Evolutionary conservation across 306 rosid species (phyloP).

Genomic region (Echinosophora koreensis): DNA sequence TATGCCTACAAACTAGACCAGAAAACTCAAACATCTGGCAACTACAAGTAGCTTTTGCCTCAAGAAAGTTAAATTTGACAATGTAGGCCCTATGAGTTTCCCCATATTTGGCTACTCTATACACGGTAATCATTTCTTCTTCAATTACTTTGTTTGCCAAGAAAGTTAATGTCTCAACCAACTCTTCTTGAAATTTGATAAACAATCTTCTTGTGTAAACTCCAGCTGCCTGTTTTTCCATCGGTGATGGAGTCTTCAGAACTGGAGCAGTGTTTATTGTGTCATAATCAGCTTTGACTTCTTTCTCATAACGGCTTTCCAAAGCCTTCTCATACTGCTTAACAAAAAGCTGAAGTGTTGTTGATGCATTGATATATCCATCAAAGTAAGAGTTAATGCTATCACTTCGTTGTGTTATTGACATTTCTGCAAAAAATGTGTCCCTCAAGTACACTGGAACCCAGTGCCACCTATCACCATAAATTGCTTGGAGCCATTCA

Average conservation of each 20-base stretch:
- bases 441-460: slow-evolving; percentile 54
- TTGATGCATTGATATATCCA: slow-evolving; percentile 53
- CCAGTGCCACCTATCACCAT: slow-evolving; percentile 50
- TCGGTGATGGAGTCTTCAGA: slow-evolving; percentile 53
- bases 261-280: slow-evolving; percentile 46
- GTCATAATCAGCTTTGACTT: slow-evolving; percentile 53
- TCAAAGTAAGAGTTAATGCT: slow-evolving; percentile 54
- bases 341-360: slow-evolving; percentile 50
- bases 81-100: slow-evolving; percentile 42
- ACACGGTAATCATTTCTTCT: slow-evolving; percentile 38
- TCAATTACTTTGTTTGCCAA: slow-evolving; percentile 50
- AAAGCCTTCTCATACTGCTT: slow-evolving; percentile 52
- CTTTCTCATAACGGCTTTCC: slow-evolving; percentile 52
- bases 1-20: slow-evolving; percentile 54
- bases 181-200: slow-evolving; percentile 49
- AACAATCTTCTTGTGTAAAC: slow-evolving; percentile 51
- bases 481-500: slow-evolving; percentile 49
- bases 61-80: slow-evolving; percentile 43
- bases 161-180: slow-evolving; percentile 53
- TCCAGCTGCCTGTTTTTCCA: slow-evolving; percentile 54
- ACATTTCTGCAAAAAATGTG: slow-evolving; percentile 51
- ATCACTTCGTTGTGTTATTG: slow-evolving; percentile 53
- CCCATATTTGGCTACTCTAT: slow-evolving; percentile 51
- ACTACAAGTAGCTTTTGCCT: slow-evolving; percentile 49
- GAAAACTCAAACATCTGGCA: slow-evolving; percentile 57